A percentile compares a stretch with the other conserved stretches of the same genome.
Conservation (phyloP, 108 stramenopile genomes). For the Halocafeteria seosinensis region DNA sequence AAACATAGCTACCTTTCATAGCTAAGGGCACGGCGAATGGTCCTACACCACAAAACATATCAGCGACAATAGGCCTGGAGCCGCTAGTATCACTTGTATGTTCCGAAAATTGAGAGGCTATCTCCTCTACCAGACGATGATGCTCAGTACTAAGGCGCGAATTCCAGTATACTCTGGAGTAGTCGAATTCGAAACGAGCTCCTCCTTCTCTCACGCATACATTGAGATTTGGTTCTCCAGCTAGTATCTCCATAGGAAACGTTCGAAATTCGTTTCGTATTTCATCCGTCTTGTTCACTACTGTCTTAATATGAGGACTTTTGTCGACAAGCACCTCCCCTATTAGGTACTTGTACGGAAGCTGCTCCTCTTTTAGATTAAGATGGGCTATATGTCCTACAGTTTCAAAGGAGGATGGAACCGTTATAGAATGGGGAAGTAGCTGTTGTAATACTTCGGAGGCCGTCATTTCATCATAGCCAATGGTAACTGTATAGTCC, state of each 20-base stretch:
- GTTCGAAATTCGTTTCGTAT: constrained; percentile 79
- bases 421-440: too few relatives aligned
- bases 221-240: constrained; percentile 28
- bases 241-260: constrained; percentile 84
- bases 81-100: background rate
- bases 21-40: constrained; percentile 83
- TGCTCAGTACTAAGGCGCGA: constrained; percentile 70
- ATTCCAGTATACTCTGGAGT: constrained; percentile 91
- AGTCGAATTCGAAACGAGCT: constrained; percentile 66
- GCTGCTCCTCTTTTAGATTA: constrained; percentile 62
- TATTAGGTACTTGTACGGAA: constrained; percentile 72
- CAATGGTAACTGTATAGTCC: too few relatives aligned
- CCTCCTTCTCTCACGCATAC: constrained; percentile 68
- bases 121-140: constrained; percentile 21
- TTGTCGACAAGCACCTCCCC: constrained; percentile 80
- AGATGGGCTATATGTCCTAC: constrained; percentile 80
- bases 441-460: too few relatives aligned
- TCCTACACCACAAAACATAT: constrained; percentile 85
- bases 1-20: constrained; percentile 22
- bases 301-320: constrained; percentile 56
- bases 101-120: background rate
- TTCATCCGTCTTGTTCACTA: constrained; percentile 78
- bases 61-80: constrained; percentile 52
- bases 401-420: constrained; percentile 69
- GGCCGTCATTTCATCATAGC: too few relatives aligned